Percentiles rank a stretch among this genome's conserved stretches.
Conservation (phyloP, 2,329 filamentous ascomycete species). For the Botrytis medusae region DNA sequence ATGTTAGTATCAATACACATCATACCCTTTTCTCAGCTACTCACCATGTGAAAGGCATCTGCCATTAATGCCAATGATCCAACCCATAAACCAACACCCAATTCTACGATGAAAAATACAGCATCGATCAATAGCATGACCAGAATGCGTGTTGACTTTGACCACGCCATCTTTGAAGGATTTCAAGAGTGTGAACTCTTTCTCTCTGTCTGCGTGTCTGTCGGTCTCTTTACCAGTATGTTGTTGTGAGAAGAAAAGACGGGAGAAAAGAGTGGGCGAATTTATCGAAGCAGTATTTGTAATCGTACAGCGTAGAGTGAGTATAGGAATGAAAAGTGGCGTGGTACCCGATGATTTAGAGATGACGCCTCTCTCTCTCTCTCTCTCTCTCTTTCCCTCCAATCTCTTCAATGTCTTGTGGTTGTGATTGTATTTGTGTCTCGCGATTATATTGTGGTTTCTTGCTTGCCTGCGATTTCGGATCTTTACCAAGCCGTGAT, state of each 20-base stretch:
- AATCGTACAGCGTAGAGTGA: neutral
- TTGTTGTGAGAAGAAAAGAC: neutral
- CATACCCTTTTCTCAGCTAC: slow-evolving; percentile 33
- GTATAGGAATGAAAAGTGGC: neutral
- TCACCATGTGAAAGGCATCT: slow-evolving; percentile 96
- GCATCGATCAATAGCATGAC: slow-evolving; percentile 90
- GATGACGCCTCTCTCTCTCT: neutral
- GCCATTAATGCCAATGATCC: slow-evolving; percentile 91
- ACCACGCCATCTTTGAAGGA: slow-evolving; percentile 69
- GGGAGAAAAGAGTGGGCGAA: neutral
- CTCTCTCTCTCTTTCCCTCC: neutral
- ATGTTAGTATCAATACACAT: slow-evolving; percentile 26
- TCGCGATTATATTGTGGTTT: neutral
- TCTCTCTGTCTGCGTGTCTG: neutral
- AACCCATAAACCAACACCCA: slow-evolving; percentile 81
- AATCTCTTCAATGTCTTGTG: neutral
- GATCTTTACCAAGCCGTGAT: neutral
- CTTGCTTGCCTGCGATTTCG: slow-evolving; percentile 6
- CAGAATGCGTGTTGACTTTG: slow-evolving; percentile 88
- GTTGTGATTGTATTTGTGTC: neutral
- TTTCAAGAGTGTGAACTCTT: neutral
- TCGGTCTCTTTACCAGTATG: neutral
- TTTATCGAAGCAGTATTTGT: neutral
- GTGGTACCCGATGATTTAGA: neutral
- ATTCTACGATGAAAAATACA: slow-evolving; percentile 85